Base-by-base conservation (phyloP, 345 rosid genomes). In the Litchi chinensis region DNA sequence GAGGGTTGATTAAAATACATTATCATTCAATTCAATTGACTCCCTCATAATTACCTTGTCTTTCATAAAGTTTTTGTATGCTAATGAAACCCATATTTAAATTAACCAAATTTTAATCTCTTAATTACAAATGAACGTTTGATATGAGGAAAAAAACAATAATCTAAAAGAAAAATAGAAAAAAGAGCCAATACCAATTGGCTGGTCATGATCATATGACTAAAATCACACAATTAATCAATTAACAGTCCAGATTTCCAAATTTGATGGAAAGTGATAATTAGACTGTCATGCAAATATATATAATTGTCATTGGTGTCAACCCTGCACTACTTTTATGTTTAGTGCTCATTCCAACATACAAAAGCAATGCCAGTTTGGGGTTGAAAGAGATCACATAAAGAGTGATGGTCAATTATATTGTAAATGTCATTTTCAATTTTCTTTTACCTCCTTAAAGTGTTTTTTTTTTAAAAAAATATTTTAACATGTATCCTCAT, bases 351-450 rank as follows among this genome's bases (percentile, higher is more conserved):
- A n/a, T 65, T 40, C 77, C 74, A 72, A 72, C 52, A 80, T 46
- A 32, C 28, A 72, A 81, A 71, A 44, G 80, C 26, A 10, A 81
- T 7, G 56, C 64, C 28, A 24, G 56, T 50, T 50, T 50, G 56
- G 26, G 70, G 60, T 26, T 63, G 28, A 19, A 71, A 54, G 52
- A n/a, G 66, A 73, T 73, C 66, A 39, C 39, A 21, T 70, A 56
- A 11, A 26, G 39, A 69, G 46, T 69, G 79, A 75, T 69, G 59
- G 50, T 75, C 72, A 69, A 28, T 48, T 32, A 59, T 50, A 60
- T 15, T 52, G 71, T 37, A 40, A 64, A 80, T 70, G 83, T 80
- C 79, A 64, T 80, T 64, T 80, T 80, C 83, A 19, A 12, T 75
- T 26, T 52, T 57, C 26, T 57, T 52, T 62, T 69, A 10, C 12